phyloP scores from a whole-genome alignment of 139 green algal species.

The Chlamydomonas applanata region DNA sequence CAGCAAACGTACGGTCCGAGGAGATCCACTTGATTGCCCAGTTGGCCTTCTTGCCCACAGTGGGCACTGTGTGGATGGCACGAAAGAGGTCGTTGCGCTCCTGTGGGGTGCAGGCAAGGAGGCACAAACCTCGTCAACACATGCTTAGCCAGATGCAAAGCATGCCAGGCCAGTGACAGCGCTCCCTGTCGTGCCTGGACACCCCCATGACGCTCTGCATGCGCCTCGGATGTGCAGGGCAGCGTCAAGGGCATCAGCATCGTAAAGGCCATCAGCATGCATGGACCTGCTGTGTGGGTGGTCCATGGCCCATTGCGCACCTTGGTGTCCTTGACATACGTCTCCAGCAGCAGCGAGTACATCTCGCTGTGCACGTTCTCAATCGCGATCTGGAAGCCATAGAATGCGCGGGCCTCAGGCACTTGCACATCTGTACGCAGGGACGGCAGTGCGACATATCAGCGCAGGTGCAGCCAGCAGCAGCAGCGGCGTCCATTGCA shows the following conservation, averaged over 20 bases:
- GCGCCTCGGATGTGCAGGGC: no score
- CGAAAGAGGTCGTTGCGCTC: slow-evolving; percentile 72
- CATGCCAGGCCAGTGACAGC: no score
- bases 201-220: no score
- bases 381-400: slow-evolving; percentile 98
- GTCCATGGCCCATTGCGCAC: slow-evolving; percentile 24
- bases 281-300: background rate
- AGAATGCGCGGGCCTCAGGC: slow-evolving; percentile 88
- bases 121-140: no score
- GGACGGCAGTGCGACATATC: background rate
- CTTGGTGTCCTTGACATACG: slow-evolving; percentile 42
- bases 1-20: slow-evolving; percentile 21
- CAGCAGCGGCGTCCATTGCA: background rate
- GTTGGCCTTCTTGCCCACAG: slow-evolving; percentile 87
- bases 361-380: slow-evolving; percentile 98
- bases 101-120: background rate
- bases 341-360: slow-evolving; percentile 89
- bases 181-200: no score
- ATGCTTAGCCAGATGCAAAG: no score
- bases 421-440: slow-evolving; percentile 48
- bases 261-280: background rate
- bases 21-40: slow-evolving; percentile 96
- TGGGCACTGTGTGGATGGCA: slow-evolving; percentile 87
- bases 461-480: background rate
- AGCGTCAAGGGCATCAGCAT: no score